Conservation (phyloP, 768 basidiomycete species). For the Boletellus ananas region DNA sequence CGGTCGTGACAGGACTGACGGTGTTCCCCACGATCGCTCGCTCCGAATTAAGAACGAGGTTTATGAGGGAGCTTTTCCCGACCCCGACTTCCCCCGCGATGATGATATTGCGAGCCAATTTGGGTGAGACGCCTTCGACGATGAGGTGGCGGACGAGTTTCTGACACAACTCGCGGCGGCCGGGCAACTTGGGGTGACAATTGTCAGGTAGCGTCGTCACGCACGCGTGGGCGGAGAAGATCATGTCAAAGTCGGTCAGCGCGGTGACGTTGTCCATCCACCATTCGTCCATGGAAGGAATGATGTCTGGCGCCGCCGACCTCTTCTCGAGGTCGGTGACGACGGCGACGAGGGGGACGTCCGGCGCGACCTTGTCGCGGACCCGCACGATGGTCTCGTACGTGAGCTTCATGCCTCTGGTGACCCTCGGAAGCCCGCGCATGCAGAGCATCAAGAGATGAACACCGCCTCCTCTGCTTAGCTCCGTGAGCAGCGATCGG, state of each 20-base stretch:
- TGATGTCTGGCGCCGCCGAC: constrained; percentile 12
- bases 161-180: constrained; percentile 18
- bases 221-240: constrained; percentile 27
- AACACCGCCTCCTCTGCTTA: constrained; percentile 15
- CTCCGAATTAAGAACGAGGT: constrained; percentile 23
- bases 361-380: constrained; percentile 15
- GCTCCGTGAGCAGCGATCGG: constrained; percentile 24
- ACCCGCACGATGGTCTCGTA: constrained; percentile 21
- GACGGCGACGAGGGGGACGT: constrained; percentile 24
- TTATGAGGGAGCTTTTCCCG: constrained; percentile 29
- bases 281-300: constrained; percentile 36
- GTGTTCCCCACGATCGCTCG: constrained; percentile 16
- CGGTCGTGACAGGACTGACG: constrained; percentile 16
- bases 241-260: constrained; percentile 31
- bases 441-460: constrained; percentile 28
- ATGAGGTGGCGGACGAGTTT: constrained; percentile 13
- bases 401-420: constrained; percentile 27
- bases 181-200: constrained; percentile 20
- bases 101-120: constrained; percentile 20
- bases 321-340: constrained; percentile 34
- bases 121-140: constrained; percentile 18
- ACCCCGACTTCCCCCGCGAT: constrained; percentile 27
- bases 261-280: constrained; percentile 31
- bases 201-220: constrained; percentile 19
- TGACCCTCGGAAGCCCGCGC: constrained; percentile 24